Percentiles rank a stretch among this genome's conserved stretches.
These are phyloP conservation scores for Coniochaeta prunicola DNA, from an alignment of 2,329 filamentous ascomycete species.

Conservation along the genomic window DNA sequence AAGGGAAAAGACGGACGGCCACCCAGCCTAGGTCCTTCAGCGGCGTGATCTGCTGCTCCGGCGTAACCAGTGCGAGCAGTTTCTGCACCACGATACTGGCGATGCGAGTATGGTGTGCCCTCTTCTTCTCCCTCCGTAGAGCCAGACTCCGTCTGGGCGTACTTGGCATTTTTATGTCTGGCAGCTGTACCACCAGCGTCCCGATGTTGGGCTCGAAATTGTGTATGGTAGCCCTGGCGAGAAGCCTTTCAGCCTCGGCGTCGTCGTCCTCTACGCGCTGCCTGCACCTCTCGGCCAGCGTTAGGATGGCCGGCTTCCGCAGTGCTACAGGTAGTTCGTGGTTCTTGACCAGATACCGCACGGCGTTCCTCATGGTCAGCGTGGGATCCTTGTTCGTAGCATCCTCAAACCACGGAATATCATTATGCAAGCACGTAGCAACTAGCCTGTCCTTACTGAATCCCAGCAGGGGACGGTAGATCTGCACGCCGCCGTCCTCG, in stretches of 20 bases:
- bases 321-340: constrained; percentile 60
- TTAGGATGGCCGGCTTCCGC: constrained; percentile 55
- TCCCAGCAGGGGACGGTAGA: constrained; percentile 62
- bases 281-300: constrained; percentile 47
- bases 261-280: constrained; percentile 35
- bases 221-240: constrained; percentile 40
- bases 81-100: constrained; percentile 39
- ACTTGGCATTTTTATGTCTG: constrained; percentile 19
- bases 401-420: constrained; percentile 75
- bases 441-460: constrained; percentile 70
- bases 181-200: constrained; percentile 38
- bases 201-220: constrained; percentile 41
- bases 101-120: constrained; percentile 31
- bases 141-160: constrained; percentile 10
- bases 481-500: constrained; percentile 59
- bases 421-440: constrained; percentile 63
- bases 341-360: constrained; percentile 58
- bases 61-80: constrained; percentile 42
- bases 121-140: constrained; percentile 17
- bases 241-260: constrained; percentile 44
- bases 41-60: constrained; percentile 34
- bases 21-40: constrained; percentile 35
- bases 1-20: constrained; percentile 42
- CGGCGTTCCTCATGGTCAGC: constrained; percentile 72
- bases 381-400: constrained; percentile 71